Percentiles rank a stretch among this genome's conserved stretches.
Conservation (phyloP, 495 filamentous ascomycete species). For the Aeminium ludgeri region DNA sequence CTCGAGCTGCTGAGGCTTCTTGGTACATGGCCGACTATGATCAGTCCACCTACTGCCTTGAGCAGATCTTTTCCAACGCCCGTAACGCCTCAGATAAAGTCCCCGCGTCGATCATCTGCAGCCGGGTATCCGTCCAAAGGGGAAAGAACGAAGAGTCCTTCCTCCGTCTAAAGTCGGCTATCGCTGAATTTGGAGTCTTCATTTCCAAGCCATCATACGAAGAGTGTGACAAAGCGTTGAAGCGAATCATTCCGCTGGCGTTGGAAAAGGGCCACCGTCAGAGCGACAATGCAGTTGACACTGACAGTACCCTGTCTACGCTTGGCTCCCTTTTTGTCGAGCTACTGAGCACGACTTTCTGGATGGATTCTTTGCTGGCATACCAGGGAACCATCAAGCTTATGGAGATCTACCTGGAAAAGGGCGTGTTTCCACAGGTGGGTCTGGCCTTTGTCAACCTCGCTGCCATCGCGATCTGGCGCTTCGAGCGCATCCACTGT, state of each 20-base stretch:
- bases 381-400: conserved; percentile 59
- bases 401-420: conserved; percentile 47
- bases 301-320: neutral
- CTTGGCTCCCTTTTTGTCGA: conserved; percentile 62
- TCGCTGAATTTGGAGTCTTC: conserved; percentile 47
- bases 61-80: conserved; percentile 46
- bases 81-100: conserved; percentile 57
- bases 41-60: conserved; percentile 46
- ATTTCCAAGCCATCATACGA: conserved; percentile 52
- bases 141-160: conserved; percentile 56
- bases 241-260: conserved; percentile 39
- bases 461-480: conserved; percentile 51
- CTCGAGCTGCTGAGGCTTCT: conserved; percentile 62
- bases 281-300: neutral
- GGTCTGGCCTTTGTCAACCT: conserved; percentile 62
- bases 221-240: conserved; percentile 57
- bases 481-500: conserved; percentile 57
- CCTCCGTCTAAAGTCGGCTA: conserved; percentile 45
- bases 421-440: conserved; percentile 54
- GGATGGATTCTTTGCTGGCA: conserved; percentile 58
- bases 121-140: conserved; percentile 53
- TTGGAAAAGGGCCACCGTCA: conserved; percentile 26
- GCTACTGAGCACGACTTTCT: conserved; percentile 64
- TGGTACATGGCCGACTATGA: conserved; percentile 54
- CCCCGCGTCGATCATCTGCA: conserved; percentile 59